Conservation (phyloP, 2,329 filamentous ascomycete species). For the Ascochyta viciae-villosae region DNA sequence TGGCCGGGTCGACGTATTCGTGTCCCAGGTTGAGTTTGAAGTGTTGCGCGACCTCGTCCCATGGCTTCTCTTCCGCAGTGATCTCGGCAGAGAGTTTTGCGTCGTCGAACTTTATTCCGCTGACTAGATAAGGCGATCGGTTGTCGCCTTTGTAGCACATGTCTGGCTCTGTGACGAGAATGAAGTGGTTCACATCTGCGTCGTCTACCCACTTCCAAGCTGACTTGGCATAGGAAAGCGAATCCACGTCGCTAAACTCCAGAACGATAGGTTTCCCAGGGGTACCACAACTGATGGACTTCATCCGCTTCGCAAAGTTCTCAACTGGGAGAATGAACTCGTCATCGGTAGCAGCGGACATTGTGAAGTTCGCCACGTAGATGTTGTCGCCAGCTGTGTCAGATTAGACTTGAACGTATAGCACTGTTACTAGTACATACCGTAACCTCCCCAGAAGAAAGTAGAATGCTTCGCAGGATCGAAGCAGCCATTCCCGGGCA, state of each 20-base stretch:
- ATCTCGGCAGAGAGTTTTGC: slow-evolving; percentile 23
- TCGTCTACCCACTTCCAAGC: slow-evolving; percentile 35
- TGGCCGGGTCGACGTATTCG: slow-evolving; percentile 24
- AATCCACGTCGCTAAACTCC: slow-evolving; percentile 23
- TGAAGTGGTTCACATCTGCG: slow-evolving; percentile 30
- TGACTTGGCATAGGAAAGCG: slow-evolving; percentile 23
- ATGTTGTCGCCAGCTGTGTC: slow-evolving; percentile 27
- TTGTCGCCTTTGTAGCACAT: slow-evolving; percentile 35
- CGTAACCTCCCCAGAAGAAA: slow-evolving; percentile 32
- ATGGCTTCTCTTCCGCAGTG: slow-evolving; percentile 25
- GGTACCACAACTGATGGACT: slow-evolving; percentile 29
- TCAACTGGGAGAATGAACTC: slow-evolving; percentile 32
- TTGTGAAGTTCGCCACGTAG: slow-evolving; percentile 33
- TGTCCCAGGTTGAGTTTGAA: slow-evolving; percentile 25
- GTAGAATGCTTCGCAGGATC: slow-evolving; percentile 23
- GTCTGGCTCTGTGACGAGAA: slow-evolving; percentile 30
- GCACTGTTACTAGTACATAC: slow-evolving; percentile 11
- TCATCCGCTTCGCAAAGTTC: slow-evolving; percentile 32
- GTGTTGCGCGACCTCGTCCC: slow-evolving; percentile 25
- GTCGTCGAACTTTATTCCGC: slow-evolving; percentile 27
- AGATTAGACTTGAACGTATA: not conserved
- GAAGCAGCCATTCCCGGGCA: slow-evolving; percentile 23
- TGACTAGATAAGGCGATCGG: slow-evolving; percentile 33
- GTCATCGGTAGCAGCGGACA: slow-evolving; percentile 25
- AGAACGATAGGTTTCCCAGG: slow-evolving; percentile 21